Base-by-base conservation (phyloP, 805 yeast genomes). In the Kregervanrija fluxuum region DNA sequence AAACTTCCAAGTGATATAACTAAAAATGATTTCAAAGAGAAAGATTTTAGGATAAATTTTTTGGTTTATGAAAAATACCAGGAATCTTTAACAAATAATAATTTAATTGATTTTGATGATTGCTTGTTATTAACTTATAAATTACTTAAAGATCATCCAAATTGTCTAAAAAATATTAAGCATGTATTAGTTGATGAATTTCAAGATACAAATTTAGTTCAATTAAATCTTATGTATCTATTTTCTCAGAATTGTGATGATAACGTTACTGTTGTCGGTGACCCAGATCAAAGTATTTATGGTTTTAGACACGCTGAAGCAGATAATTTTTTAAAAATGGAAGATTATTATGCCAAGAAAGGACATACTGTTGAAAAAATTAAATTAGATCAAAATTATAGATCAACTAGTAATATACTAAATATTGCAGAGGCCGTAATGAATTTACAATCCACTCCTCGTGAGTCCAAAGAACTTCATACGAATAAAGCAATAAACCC, bases 241-340 rank as follows among this genome's bases (percentile, higher is more conserved):
- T 63, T 84, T 31, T 70, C 81, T 0, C 55, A 57, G 11, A 68
- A 67, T 46, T 67, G 73, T 35, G 54, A 61, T 3, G 60, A 78
- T 48, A 81, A 81, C 46, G 73, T 91, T 8, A 86, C 97, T 0
- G 81, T 89, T 1, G 97, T 91, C 2, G 99, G 99, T 1, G 99
- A 91, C 58, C 96, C 96, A 0, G 96, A 93, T 61, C 99, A 91
- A 62, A 82, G 95, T 56, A 91, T 91, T 16, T 91, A 93, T 60
- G 88, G 83, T 0, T 91, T 91, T 54, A 69, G 98, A 48, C 80
- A 82, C 54, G 97, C 97, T 0, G 79, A 79, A 33, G 70, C 82
- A 1, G 65, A 69, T 13, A 89, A 85, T 54, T 86, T 90, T 54
- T 64, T 65, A 35, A 66, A 67, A 11, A 78, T 88, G 85, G 61